phyloP scores from a whole-genome alignment of 2,329 filamentous ascomycete species.

The Phialophora macrospora region DNA sequence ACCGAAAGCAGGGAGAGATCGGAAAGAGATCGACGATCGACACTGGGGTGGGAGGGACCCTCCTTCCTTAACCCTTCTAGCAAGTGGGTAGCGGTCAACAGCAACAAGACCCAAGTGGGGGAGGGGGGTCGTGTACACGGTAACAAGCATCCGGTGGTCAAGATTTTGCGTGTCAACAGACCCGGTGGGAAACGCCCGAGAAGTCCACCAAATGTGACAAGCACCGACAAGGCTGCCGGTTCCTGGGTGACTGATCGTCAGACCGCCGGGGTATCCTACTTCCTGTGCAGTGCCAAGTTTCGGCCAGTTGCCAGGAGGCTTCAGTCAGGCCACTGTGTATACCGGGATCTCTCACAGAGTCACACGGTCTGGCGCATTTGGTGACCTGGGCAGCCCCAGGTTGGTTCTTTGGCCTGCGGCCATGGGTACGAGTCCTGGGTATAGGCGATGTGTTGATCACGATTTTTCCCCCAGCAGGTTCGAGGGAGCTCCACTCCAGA shows the following conservation, averaged over 20 bases:
- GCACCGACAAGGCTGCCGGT: background rate
- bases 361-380: too few species aligned
- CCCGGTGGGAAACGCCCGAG: too few species aligned
- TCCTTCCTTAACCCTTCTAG: background rate
- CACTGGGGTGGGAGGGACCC: too few species aligned
- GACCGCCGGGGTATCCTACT: too few species aligned
- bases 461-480: too few species aligned
- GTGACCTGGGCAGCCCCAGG: background rate
- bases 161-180: background rate
- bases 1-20: background rate
- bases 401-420: background rate
- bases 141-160: too few species aligned
- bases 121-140: too few species aligned
- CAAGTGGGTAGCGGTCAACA: background rate
- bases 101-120: background rate
- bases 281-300: background rate
- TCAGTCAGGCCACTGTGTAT: background rate
- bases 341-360: background rate
- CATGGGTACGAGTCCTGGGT: background rate
- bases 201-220: background rate
- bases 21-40: background rate
- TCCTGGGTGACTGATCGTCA: background rate
- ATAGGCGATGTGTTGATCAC: background rate
- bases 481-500: too few species aligned
- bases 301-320: background rate